A percentile compares a stretch with the other conserved stretches of the same genome.
Evolutionary conservation across 805 yeast species (phyloP).

Genomic region (Grigorovia jiainica): DNA sequence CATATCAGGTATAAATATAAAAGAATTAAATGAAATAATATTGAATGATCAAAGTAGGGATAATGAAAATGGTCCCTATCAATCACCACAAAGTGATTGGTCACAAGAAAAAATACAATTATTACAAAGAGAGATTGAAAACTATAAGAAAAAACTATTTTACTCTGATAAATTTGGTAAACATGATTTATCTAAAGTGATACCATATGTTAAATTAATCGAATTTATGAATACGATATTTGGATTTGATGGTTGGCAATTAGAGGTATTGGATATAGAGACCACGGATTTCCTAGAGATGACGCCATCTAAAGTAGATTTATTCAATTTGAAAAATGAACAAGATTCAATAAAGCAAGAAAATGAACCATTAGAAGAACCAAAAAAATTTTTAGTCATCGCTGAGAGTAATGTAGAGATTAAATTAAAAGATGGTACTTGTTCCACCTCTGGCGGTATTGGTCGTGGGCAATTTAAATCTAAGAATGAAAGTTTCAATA

Average conservation of each 20-base stretch:
- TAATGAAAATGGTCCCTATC: slow-evolving; percentile 26
- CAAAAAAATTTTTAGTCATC: slow-evolving; percentile 16
- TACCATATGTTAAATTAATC: slow-evolving; percentile 30
- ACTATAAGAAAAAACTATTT: slow-evolving; percentile 19
- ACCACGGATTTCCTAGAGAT: slow-evolving; percentile 11
- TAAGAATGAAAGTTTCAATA: slow-evolving; percentile 65
- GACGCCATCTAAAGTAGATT: not conserved
- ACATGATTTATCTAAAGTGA: slow-evolving; percentile 18
- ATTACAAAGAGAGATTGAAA: slow-evolving; percentile 39
- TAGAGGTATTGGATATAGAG: slow-evolving; percentile 29
- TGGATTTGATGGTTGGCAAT: slow-evolving; percentile 52
- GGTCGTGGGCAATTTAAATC: slow-evolving; percentile 56
- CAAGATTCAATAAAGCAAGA: slow-evolving; percentile 1
- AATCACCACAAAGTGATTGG: slow-evolving; percentile 38
- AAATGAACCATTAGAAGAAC: not conserved
- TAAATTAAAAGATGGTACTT: slow-evolving; percentile 71
- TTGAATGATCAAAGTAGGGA: not conserved
- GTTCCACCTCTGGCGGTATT: slow-evolving; percentile 66
- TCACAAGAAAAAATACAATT: slow-evolving; percentile 38
- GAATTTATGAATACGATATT: slow-evolving; percentile 41
- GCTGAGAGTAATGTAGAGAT: slow-evolving; percentile 48
- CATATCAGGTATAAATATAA: slow-evolving; percentile 1
- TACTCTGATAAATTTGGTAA: slow-evolving; percentile 21
- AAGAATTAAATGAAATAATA: not conserved
- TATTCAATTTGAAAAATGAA: not conserved